Conservation (phyloP, 169 alveolate species). For the Eimeria acervulina region DNA sequence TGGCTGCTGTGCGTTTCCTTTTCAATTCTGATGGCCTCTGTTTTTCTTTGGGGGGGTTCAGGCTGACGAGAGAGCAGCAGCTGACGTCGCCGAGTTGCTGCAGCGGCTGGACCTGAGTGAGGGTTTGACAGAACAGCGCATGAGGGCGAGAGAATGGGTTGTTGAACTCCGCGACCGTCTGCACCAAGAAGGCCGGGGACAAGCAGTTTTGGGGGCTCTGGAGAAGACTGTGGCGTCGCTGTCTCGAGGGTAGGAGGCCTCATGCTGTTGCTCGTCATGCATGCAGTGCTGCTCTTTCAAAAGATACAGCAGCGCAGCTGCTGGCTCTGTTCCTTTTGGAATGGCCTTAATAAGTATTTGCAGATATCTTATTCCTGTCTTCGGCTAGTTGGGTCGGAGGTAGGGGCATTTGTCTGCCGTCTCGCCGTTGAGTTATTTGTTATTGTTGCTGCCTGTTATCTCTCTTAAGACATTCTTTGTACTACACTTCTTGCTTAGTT, state of each 20-base stretch:
- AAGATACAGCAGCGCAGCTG: no score
- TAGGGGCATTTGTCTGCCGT: not conserved
- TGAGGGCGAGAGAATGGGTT: slow-evolving; percentile 6
- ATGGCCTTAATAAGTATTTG: not conserved
- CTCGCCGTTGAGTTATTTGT: not conserved
- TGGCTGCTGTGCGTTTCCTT: not conserved
- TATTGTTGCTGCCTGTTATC: no score
- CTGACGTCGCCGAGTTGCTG: slow-evolving; percentile 12
- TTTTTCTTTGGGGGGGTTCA: not conserved
- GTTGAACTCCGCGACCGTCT: not conserved
- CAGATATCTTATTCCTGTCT: not conserved
- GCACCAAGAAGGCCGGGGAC: slow-evolving; percentile 47
- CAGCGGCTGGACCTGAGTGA: not conserved
- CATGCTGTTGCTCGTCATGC: not conserved
- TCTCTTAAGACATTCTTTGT: no score
- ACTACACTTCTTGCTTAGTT: not conserved
- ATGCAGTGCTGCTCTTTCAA: not conserved
- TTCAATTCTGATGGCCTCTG: not conserved
- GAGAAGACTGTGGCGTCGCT: slow-evolving; percentile 6
- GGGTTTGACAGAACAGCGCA: slow-evolving; percentile 63
- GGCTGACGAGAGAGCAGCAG: slow-evolving; percentile 70
- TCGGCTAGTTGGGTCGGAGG: not conserved
- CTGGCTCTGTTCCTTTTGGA: not conserved
- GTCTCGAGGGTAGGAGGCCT: slow-evolving; percentile 19
- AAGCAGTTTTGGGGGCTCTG: slow-evolving; percentile 36